Percentiles rank a stretch among this genome's conserved stretches.
Conservation (phyloP, 805 yeast species). For the Lipomyces mesembrius region DNA sequence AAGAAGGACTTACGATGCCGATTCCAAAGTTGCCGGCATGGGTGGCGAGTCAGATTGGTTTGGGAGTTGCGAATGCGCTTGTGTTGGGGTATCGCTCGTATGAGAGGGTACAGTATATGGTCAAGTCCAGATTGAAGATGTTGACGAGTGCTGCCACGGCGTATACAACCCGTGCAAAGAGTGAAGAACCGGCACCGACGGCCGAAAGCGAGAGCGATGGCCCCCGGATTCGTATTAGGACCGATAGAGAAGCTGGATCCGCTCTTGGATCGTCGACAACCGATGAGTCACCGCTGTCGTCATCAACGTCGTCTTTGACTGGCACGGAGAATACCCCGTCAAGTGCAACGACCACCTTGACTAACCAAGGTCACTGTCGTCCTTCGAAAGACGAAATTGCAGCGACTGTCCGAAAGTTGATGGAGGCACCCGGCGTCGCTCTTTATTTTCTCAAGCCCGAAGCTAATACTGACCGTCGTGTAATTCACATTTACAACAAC, state of each 20-base stretch:
- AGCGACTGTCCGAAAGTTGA: slow-evolving; percentile 7
- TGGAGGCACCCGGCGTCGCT: slow-evolving; percentile 21
- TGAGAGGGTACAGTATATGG: slow-evolving; percentile 27
- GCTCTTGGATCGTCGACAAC: background rate
- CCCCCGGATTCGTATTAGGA: slow-evolving; percentile 9
- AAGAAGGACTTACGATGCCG: slow-evolving; percentile 25
- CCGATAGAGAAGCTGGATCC: background rate
- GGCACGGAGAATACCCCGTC: background rate
- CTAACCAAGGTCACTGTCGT: background rate
- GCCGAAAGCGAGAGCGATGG: background rate
- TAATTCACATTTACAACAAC: slow-evolving; percentile 30
- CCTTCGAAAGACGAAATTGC: slow-evolving; percentile 3
- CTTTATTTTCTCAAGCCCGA: slow-evolving; percentile 31
- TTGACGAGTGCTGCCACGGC: background rate
- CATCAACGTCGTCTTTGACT: background rate
- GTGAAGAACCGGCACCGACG: background rate
- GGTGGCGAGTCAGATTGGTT: slow-evolving; percentile 34
- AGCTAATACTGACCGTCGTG: slow-evolving; percentile 27
- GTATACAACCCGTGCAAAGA: background rate
- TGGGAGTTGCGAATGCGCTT: slow-evolving; percentile 34
- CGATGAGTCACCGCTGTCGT: background rate
- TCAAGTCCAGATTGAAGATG: slow-evolving; percentile 11
- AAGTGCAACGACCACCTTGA: background rate
- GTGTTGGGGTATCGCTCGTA: slow-evolving; percentile 32
- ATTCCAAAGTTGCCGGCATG: slow-evolving; percentile 28